Evolutionary conservation across 208 protist genomes (phyloP).

Genomic region (Wallacemonas sp.): DNA sequence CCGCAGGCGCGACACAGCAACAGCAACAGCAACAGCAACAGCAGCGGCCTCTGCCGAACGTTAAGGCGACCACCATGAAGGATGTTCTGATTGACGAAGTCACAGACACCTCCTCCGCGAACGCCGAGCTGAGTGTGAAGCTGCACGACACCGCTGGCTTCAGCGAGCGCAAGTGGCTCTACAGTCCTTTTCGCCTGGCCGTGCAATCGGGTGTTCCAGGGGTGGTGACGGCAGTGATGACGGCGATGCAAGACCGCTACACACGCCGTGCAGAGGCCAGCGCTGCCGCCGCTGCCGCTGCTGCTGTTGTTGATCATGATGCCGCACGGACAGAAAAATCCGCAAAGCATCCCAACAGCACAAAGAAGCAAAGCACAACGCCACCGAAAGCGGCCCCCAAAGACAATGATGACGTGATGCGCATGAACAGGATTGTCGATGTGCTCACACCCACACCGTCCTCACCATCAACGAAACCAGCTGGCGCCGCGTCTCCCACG

Average conservation of each 20-base stretch:
- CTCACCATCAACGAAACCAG: too few relatives aligned
- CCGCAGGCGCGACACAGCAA: too few relatives aligned
- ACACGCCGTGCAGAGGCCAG: background rate
- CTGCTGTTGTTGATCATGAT: background rate
- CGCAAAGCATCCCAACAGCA: too few relatives aligned
- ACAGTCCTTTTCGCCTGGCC: slow-evolving; percentile 44
- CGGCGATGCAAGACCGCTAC: background rate
- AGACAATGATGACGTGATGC: too few relatives aligned
- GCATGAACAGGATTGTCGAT: too few relatives aligned
- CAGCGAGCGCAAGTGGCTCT: slow-evolving; percentile 32
- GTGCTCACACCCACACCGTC: too few relatives aligned
- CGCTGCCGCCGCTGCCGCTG: background rate
- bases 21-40: too few relatives aligned
- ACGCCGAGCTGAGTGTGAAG: background rate
- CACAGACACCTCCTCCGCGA: background rate
- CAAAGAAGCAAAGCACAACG: too few relatives aligned
- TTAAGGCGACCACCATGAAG: background rate
- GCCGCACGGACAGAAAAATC: too few relatives aligned
- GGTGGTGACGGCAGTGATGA: slow-evolving; percentile 22
- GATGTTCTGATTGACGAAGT: background rate
- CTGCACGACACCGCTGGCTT: slow-evolving; percentile 8
- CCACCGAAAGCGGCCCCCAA: too few relatives aligned
- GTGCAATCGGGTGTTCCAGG: slow-evolving; percentile 20
- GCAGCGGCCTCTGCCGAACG: too few relatives aligned
- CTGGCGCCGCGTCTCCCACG: too few relatives aligned